Evolutionary conservation across 306 rosid genomes (phyloP), one percentile per base, ranked within the genome.

Genomic region (Hippophae rhamnoides): DNA sequence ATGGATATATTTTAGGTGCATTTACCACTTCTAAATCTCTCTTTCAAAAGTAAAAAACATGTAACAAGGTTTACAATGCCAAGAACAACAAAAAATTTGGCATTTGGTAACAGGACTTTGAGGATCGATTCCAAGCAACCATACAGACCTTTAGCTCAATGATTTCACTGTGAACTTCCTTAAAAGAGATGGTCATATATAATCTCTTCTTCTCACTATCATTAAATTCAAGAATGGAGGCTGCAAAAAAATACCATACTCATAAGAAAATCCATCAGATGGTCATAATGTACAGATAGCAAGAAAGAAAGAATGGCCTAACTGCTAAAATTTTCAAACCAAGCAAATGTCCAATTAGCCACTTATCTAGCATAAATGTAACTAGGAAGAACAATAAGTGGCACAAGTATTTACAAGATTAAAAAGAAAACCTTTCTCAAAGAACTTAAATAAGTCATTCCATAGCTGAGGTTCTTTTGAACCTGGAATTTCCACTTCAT

Each of bases 391-490:
- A 66, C 62, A 54, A 42, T n/a, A 13, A 61, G 66, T 53, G 53
- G 44, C 48, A 51, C 47, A 23, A 46, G 50, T 62, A 49, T 52
- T 18, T 45, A 72, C n/a, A 40, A 18, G 51, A 62, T 57, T 50
- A 6, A 64, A 57, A 47, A 67, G 41, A 72, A 45, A 74, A 88
- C 99, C 99, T 88, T 80, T 78, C 41, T 80, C 84, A 59, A 76
- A 84, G 81, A 85, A 88, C 73, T 82, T 92, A 76, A 61, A 60
- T 61, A 84, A 57, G 77, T 92, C 99, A 26, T 58, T 81, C 99
- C 99, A 92, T 63, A 92, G 65, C 56, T 85, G 96, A 59, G 99
- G 94, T 71, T 92, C 99, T 74, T 78, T 86, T 65, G 90, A 80
- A 53, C 89, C 89, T 47, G 96, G 96, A 78, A 92, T 67, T 66